A percentile compares a stretch with the other conserved stretches of the same genome.
Conservation (phyloP, 1,139 yeast genomes). For the Saccharomyces pastorianus region DNA sequence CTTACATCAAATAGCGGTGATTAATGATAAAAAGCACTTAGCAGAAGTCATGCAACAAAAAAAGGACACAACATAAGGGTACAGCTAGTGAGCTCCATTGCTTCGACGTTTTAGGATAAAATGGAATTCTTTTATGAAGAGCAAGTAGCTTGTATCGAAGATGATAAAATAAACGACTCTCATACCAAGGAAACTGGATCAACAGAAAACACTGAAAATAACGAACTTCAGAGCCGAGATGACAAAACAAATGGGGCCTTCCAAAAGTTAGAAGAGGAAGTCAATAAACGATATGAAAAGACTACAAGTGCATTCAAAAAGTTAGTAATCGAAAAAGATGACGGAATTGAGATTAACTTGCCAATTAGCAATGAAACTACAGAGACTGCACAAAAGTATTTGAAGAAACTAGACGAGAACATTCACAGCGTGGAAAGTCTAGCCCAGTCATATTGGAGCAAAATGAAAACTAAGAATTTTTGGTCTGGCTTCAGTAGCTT, state of each 20-base stretch:
- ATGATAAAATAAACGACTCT: background rate
- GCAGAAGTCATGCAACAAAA: background rate
- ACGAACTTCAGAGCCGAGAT: background rate
- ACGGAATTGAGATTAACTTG: constrained; percentile 20
- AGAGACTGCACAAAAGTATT: constrained; percentile 25
- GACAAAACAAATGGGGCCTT: constrained; percentile 28
- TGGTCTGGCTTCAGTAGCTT: constrained; percentile 24
- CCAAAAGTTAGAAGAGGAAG: constrained; percentile 30
- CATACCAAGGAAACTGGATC: background rate
- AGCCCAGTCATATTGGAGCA: constrained; percentile 28
- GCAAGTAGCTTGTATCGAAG: constrained; percentile 10
- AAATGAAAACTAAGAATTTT: constrained; percentile 21
- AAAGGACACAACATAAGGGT: background rate
- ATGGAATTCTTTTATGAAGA: constrained; percentile 27
- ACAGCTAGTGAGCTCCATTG: background rate
- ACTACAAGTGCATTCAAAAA: constrained; percentile 21
- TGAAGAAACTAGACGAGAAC: constrained; percentile 23
- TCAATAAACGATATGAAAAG: constrained; percentile 23
- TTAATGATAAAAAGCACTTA: background rate
- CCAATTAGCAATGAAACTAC: constrained; percentile 21
- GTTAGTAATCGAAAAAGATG: constrained; percentile 16
- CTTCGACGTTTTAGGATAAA: background rate
- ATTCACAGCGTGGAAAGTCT: constrained; percentile 24
- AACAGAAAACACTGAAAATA: background rate
- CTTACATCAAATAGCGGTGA: background rate